Base-by-base conservation (phyloP, 2,329 filamentous ascomycete species). In the Aulographum hederae region DNA sequence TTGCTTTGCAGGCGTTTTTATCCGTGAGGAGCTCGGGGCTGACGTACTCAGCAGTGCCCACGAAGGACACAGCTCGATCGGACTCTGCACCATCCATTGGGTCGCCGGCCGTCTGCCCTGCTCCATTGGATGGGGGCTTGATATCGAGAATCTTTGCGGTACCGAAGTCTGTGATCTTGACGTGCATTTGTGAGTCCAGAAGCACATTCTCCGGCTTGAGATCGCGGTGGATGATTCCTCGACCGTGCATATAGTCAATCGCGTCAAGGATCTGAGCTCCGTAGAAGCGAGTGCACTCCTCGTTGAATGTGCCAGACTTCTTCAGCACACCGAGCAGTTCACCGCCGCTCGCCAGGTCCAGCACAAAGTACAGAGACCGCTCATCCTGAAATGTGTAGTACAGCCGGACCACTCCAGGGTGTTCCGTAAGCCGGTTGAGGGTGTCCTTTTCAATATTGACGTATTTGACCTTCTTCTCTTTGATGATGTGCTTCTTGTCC, bases 381-480 rank as follows among this genome's bases (percentile, higher is more conserved):
- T 95, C 86, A 53, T 98, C 89, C 52, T 98, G 89, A 48, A 98
- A 98, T 2, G 89, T 98, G 56, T 98, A 98, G 56, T 95, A 98
- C 27, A 98, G 65, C 39, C 89, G 78, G 35, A 98, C 85, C 37
- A 98, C 86, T 14, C 89, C 89, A 5, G 89, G 89, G 47, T 98
- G 89, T 40, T 98, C 86, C 3, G 86, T 95, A 35, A 98, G 63
- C 39, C 89, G 75, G 50, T 98, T 98, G 34, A 98, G 63, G 0
- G 89, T 95, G 56, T 98, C 86, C 59, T 94, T 94, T 56, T 98
- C 89, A 45, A 98, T 98, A 56, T 95, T 98, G 55, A 98, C 89
- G 48, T 98, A 98, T 64, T 98, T 98, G 47, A 98, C 92, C 65
- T 98, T 98, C 57, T 93, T 95, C 58, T 98, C 89, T 56, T 95